These are phyloP conservation scores for Fragaria iinumae DNA, from an alignment of 306 rosid species.

Conservation along the genomic window DNA sequence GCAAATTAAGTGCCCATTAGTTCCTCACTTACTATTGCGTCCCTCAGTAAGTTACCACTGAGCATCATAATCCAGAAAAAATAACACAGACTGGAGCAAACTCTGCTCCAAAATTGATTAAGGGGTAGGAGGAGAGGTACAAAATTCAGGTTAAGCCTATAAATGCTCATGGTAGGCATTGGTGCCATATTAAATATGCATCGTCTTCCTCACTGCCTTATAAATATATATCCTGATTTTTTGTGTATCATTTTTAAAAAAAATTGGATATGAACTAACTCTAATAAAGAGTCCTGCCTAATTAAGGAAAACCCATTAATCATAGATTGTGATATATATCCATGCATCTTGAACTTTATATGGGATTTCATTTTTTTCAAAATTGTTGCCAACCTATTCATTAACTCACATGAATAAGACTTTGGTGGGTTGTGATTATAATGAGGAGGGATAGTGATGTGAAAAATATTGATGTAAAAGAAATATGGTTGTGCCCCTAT, in stretches of 20 bases:
- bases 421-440: conserved; percentile 7
- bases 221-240: neutral
- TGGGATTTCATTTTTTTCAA: conserved; percentile 11
- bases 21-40: conserved; percentile 53
- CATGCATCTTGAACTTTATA: conserved; percentile 6
- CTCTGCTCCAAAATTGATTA: conserved; percentile 9
- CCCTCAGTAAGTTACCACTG: conserved; percentile 37
- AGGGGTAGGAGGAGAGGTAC: conserved; percentile 35
- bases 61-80: conserved; percentile 31
- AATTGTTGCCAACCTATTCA: neutral
- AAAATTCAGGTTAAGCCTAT: conserved; percentile 35
- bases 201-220: conserved; percentile 17
- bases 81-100: conserved; percentile 16
- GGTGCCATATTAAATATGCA: conserved; percentile 16
- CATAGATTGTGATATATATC: conserved; percentile 28
- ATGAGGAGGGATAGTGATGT: conserved; percentile 22
- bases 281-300: neutral
- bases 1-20: conserved; percentile 33
- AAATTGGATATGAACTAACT: neutral
- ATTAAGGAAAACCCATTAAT: conserved; percentile 20
- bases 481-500: conserved; percentile 39
- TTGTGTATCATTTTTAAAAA: neutral
- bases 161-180: conserved; percentile 36
- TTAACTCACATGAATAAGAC: conserved; percentile 35
- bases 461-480: neutral